Evolutionary conservation across 2,329 filamentous ascomycete genomes (phyloP).

Genomic region (Curvularia sp.): DNA sequence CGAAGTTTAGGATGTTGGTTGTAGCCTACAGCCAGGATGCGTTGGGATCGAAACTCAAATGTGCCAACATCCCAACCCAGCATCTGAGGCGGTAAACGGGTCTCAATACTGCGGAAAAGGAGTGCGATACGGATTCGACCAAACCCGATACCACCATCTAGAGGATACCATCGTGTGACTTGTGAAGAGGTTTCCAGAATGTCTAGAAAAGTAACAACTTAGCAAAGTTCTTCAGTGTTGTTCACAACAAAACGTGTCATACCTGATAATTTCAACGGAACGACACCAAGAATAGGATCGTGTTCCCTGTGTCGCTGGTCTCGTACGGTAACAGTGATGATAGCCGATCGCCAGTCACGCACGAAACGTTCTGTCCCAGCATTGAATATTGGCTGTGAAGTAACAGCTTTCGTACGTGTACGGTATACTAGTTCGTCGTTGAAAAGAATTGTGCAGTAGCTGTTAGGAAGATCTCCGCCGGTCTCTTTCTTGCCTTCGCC

Average conservation of each 20-base stretch:
- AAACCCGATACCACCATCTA: slow-evolving; percentile 90
- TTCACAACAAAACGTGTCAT: not conserved
- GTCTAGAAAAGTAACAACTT: slow-evolving; percentile 54
- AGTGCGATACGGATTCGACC: slow-evolving; percentile 88
- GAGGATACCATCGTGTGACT: slow-evolving; percentile 90
- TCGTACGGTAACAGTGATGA: slow-evolving; percentile 86
- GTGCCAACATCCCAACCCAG: slow-evolving; percentile 96
- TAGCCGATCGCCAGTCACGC: slow-evolving; percentile 87
- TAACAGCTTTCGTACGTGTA: slow-evolving; percentile 92
- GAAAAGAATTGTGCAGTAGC: slow-evolving; percentile 89
- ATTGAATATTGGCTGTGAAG: slow-evolving; percentile 95
- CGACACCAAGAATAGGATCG: slow-evolving; percentile 90
- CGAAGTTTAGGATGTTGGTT: slow-evolving; percentile 71
- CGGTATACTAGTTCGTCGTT: slow-evolving; percentile 92
- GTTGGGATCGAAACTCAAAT: slow-evolving; percentile 81
- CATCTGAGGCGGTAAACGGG: slow-evolving; percentile 81
- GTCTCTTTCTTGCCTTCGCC: slow-evolving; percentile 89
- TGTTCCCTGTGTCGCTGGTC: slow-evolving; percentile 90
- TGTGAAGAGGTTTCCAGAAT: slow-evolving; percentile 88
- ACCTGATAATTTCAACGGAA: slow-evolving; percentile 79
- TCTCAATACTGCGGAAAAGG: slow-evolving; percentile 88
- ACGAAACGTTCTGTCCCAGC: slow-evolving; percentile 93
- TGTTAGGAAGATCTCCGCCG: slow-evolving; percentile 79
- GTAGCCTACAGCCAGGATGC: slow-evolving; percentile 70
- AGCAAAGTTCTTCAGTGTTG: no score